Conservation (phyloP, 345 rosid genomes). For the Chamaenerion angustifolium region DNA sequence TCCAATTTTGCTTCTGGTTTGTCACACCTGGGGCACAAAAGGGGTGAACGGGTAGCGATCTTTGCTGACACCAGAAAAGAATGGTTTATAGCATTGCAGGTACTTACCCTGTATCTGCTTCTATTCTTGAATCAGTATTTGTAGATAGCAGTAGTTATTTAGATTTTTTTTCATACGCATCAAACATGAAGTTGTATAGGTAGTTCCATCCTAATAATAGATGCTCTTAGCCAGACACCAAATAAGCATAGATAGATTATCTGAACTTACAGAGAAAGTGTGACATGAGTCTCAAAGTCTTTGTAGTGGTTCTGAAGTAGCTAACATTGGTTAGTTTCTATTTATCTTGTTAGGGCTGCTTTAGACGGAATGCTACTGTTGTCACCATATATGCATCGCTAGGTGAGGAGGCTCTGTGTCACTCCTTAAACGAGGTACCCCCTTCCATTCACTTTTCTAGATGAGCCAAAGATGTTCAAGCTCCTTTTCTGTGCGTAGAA, state of each 20-base stretch:
- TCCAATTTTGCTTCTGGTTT: constrained; percentile 78
- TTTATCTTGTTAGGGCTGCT: constrained; percentile 58
- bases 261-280: not conserved
- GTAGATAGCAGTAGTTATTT: not conserved
- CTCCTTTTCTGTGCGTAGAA: not conserved
- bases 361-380: constrained; percentile 74
- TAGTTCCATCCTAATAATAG: too few relatives aligned
- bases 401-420: constrained; percentile 93
- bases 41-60: constrained; percentile 77
- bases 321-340: constrained; percentile 3
- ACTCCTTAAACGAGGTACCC: constrained; percentile 83
- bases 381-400: constrained; percentile 90
- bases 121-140: not conserved
- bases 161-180: too few relatives aligned
- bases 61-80: constrained; percentile 92
- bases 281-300: not conserved
- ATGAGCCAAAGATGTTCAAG: not conserved
- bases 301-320: not conserved
- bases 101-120: constrained; percentile 10
- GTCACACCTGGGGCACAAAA: constrained; percentile 52
- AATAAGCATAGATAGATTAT: too few relatives aligned
- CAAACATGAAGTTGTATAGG: too few relatives aligned
- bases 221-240: too few relatives aligned
- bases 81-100: constrained; percentile 96
- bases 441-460: constrained; percentile 12